phyloP scores from a whole-genome alignment of 768 basidiomycete species.

The Aureoboletus auriporus region DNA sequence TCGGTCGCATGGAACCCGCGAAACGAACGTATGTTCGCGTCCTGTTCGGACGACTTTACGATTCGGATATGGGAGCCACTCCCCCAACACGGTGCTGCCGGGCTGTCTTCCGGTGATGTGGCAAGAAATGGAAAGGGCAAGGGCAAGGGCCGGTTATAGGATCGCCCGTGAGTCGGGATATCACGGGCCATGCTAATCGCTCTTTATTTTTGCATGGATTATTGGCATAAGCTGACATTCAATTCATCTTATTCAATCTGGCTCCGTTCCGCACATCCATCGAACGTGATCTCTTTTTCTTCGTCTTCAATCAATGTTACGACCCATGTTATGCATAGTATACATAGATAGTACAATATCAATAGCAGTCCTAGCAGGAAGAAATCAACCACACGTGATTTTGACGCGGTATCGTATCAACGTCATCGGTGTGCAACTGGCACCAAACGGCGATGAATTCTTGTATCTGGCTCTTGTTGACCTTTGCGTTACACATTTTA shows the following conservation, averaged over 20 bases:
- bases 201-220: slow-evolving; percentile 26
- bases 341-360: slow-evolving; percentile 27
- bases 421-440: neutral
- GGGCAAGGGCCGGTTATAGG: slow-evolving; percentile 53
- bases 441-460: slow-evolving; percentile 8
- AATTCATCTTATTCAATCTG: slow-evolving; percentile 25
- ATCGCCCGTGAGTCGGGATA: slow-evolving; percentile 18
- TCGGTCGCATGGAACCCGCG: slow-evolving; percentile 94
- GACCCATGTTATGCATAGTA: slow-evolving; percentile 31
- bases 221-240: slow-evolving; percentile 27
- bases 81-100: slow-evolving; percentile 19
- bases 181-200: slow-evolving; percentile 15
- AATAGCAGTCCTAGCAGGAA: slow-evolving; percentile 25
- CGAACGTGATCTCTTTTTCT: slow-evolving; percentile 18
- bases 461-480: slow-evolving; percentile 2
- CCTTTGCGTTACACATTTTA: slow-evolving; percentile 3
- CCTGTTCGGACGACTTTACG: slow-evolving; percentile 89
- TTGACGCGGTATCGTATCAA: neutral
- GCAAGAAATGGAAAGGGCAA: slow-evolving; percentile 54
- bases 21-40: slow-evolving; percentile 90
- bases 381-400: slow-evolving; percentile 25
- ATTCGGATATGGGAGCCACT: slow-evolving; percentile 83
- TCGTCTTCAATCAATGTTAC: slow-evolving; percentile 20
- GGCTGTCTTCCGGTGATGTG: slow-evolving; percentile 13
- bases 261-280: slow-evolving; percentile 16